Evolutionary conservation across 805 yeast genomes (phyloP).

Genomic region (Candida verbasci): DNA sequence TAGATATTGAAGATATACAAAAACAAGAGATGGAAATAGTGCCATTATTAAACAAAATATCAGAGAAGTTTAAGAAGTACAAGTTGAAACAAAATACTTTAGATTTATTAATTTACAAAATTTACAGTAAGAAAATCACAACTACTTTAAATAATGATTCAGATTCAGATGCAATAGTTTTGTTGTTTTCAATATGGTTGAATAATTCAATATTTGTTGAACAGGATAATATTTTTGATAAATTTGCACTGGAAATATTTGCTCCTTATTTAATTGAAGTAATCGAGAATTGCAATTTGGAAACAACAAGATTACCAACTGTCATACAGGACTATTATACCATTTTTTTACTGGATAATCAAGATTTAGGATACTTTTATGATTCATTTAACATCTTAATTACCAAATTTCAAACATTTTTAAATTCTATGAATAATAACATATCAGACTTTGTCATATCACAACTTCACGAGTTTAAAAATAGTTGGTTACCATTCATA

Average conservation of each 20-base stretch:
- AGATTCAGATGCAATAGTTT: neutral
- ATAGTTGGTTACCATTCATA: conserved; percentile 3
- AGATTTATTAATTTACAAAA: conserved; percentile 2
- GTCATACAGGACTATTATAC: conserved; percentile 1
- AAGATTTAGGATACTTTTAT: conserved; percentile 1
- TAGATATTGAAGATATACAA: neutral
- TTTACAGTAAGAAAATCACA: neutral
- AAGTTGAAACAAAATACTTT: neutral
- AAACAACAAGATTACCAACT: neutral
- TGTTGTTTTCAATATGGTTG: conserved; percentile 3
- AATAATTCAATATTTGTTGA: conserved; percentile 1
- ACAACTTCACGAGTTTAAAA: neutral
- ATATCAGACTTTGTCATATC: neutral
- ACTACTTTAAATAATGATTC: neutral
- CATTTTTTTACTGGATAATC: neutral
- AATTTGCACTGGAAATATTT: neutral
- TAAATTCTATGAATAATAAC: neutral
- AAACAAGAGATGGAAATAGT: neutral
- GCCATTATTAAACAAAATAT: neutral
- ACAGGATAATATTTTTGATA: conserved; percentile 1
- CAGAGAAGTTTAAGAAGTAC: neutral
- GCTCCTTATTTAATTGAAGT: neutral
- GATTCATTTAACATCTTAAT: neutral
- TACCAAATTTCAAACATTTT: neutral
- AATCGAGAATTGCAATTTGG: neutral